Evolutionary conservation across 1,139 yeast genomes (phyloP).

Genomic region (Pichia sorboxylosa): DNA sequence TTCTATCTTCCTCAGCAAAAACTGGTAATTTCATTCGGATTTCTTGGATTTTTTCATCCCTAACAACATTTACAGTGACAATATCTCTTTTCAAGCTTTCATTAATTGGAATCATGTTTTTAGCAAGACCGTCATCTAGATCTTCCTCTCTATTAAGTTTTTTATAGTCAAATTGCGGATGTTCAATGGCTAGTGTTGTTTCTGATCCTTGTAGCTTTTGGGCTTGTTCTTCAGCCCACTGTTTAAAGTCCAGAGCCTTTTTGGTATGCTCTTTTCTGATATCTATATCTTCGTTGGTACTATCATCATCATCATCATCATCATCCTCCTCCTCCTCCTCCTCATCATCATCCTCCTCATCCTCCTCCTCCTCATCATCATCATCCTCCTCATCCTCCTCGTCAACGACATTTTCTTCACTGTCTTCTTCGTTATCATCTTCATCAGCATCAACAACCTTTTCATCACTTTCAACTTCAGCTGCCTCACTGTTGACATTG

Average conservation of each 20-base stretch:
- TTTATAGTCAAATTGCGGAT: conserved; percentile 38
- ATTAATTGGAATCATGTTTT: conserved; percentile 45
- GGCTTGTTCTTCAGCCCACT: conserved; percentile 50
- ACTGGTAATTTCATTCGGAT: conserved; percentile 74
- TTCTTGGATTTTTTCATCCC: conserved; percentile 55
- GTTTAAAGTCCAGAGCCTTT: conserved; percentile 38
- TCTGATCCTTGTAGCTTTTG: conserved; percentile 50
- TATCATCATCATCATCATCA: conserved; percentile 16
- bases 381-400: conserved; percentile 20
- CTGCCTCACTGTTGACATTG: conserved; percentile 25
- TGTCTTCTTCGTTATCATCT: conserved; percentile 15
- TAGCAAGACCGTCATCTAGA: conserved; percentile 49
- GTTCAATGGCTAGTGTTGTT: conserved; percentile 32
- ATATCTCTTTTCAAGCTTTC: conserved; percentile 48
- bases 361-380: conserved; percentile 14
- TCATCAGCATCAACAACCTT: conserved; percentile 15
- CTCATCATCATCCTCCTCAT: conserved; percentile 16
- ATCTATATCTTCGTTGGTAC: conserved; percentile 21
- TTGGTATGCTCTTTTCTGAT: conserved; percentile 25
- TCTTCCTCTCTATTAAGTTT: conserved; percentile 50
- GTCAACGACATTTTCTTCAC: conserved; percentile 12
- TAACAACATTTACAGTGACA: conserved; percentile 52
- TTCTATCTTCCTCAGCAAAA: conserved; percentile 77
- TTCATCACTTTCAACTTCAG: conserved; percentile 12
- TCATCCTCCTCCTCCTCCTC: conserved; percentile 20